These are phyloP conservation scores for Aspergillus kassunensis DNA, from an alignment of 495 filamentous ascomycete genomes.

Conservation along the genomic window DNA sequence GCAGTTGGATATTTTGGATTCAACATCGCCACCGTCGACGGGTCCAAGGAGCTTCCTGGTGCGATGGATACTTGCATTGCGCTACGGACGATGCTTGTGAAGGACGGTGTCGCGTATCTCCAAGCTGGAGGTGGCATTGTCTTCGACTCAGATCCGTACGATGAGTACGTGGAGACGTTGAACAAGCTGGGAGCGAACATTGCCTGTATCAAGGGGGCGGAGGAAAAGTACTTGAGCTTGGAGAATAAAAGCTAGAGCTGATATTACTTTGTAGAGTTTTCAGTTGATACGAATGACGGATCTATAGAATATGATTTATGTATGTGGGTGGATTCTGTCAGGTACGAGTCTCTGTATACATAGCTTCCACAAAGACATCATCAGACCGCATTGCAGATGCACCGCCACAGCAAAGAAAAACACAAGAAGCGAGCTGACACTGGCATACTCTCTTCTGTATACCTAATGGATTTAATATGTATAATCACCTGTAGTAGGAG, in stretches of 20 bases:
- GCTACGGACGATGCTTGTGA: conserved; percentile 92
- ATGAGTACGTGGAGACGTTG: conserved; percentile 95
- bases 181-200: conserved; percentile 93
- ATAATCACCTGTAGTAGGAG: too few species aligned
- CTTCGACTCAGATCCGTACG: conserved; percentile 88
- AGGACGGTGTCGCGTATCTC: conserved; percentile 85
- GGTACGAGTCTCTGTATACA: conserved; percentile 2
- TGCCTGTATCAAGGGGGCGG: conserved; percentile 77
- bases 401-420: conserved; percentile 9
- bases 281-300: background rate
- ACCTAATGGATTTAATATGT: too few species aligned
- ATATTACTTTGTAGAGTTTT: background rate
- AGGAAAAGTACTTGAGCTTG: conserved; percentile 63
- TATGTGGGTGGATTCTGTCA: background rate
- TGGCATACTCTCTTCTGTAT: too few species aligned
- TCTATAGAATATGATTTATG: background rate
- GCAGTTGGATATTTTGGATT: conserved; percentile 77
- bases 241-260: conserved; percentile 24
- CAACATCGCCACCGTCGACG: conserved; percentile 36
- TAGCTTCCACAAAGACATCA: conserved; percentile 5
- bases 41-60: conserved; percentile 54
- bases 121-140: conserved; percentile 98
- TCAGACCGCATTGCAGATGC: background rate
- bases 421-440: too few species aligned
- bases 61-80: conserved; percentile 99